These are phyloP conservation scores for Acmispon strigosus DNA, from an alignment of 306 rosid genomes.

Conservation along the genomic window DNA sequence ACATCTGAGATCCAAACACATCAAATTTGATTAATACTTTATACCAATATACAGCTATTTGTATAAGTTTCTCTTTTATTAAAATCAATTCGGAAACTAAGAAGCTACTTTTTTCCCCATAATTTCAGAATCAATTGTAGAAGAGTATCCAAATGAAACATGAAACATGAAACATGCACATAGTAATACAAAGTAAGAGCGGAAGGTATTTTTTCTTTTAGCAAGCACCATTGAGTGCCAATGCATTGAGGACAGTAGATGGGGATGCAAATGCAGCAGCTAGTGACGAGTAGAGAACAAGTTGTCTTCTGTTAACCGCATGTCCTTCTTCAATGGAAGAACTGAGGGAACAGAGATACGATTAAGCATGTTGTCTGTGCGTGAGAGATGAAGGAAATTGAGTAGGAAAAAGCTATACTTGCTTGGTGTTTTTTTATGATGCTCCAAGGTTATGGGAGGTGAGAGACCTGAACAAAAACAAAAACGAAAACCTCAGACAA, in stretches of 20 bases:
- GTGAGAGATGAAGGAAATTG: background rate
- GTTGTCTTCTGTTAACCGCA: constrained; percentile 44
- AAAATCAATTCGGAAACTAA: no score
- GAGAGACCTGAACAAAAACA: constrained; percentile 20
- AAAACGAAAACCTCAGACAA: background rate
- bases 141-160: no score
- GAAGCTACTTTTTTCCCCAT: no score
- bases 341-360: background rate
- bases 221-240: constrained; percentile 27
- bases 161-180: no score
- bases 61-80: no score
- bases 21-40: background rate
- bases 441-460: constrained; percentile 6
- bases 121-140: no score
- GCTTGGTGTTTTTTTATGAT: background rate
- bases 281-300: constrained; percentile 32
- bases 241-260: constrained; percentile 24
- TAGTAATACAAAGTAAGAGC: background rate
- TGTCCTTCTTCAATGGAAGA: constrained; percentile 14
- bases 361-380: background rate
- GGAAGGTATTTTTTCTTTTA: background rate
- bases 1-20: constrained; percentile 29
- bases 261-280: constrained; percentile 43
- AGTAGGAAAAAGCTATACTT: background rate
- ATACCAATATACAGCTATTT: background rate